Evolutionary conservation across 148 eudicot species (phyloP).

Genomic region (Rhododendron kiyosumense): DNA sequence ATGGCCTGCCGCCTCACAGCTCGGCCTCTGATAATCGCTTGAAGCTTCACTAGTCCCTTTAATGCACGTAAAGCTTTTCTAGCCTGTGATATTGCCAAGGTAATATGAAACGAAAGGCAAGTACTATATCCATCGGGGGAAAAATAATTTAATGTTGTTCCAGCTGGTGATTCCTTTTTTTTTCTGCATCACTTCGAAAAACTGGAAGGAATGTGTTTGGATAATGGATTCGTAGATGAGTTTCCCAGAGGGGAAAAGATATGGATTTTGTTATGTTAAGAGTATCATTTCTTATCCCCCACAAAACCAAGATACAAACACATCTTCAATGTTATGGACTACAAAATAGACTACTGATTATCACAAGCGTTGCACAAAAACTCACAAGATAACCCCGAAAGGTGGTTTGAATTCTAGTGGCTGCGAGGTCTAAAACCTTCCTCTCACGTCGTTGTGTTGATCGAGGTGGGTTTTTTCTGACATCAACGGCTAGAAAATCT

Average conservation of each 20-base stretch:
- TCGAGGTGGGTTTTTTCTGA: conserved; percentile 18
- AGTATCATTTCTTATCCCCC: background rate
- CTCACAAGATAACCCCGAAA: conserved; percentile 70
- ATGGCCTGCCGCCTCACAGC: conserved; percentile 70
- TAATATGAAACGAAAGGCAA: background rate
- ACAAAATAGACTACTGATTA: background rate
- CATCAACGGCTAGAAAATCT: conserved; percentile 21
- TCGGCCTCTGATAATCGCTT: conserved; percentile 69
- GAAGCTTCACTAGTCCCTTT: conserved; percentile 76
- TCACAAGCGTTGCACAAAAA: background rate
- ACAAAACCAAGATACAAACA: background rate
- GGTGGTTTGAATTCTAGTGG: conserved; percentile 63
- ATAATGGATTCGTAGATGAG: background rate
- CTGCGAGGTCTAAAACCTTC: conserved; percentile 30
- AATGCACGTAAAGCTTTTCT: conserved; percentile 75
- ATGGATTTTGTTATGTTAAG: background rate
- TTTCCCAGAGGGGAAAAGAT: background rate
- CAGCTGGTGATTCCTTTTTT: background rate
- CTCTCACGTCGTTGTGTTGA: background rate
- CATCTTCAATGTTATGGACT: background rate
- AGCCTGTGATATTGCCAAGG: conserved; percentile 36
- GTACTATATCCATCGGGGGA: background rate
- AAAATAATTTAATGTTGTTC: background rate
- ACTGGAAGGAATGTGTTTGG: background rate
- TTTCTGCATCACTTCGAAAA: background rate